These are phyloP conservation scores for Iris macrosiphon DNA, from an alignment of 106 monocot species.

Conservation along the genomic window DNA sequence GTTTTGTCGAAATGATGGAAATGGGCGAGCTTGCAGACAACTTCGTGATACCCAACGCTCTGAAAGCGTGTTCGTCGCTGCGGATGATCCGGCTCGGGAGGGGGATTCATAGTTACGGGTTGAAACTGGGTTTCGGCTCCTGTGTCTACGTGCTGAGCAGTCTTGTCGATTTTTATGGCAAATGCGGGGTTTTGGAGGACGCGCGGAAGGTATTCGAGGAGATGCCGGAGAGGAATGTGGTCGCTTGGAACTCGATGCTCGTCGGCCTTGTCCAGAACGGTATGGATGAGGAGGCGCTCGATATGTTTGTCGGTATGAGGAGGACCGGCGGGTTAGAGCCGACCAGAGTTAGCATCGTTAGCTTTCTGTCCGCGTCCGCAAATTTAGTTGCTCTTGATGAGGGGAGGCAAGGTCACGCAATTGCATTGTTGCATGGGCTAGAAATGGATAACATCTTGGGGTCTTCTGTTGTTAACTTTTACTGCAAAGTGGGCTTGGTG, in stretches of 20 bases:
- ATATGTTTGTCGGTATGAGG: constrained; percentile 33
- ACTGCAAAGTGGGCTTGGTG: constrained; percentile 26
- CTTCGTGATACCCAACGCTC: constrained; percentile 37
- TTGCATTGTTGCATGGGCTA: constrained; percentile 27
- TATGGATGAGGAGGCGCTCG: constrained; percentile 21
- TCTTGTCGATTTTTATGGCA: constrained; percentile 50
- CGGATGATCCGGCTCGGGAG: constrained; percentile 13
- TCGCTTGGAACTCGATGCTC: constrained; percentile 52
- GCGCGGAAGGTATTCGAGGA: constrained; percentile 32
- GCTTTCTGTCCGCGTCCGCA: constrained; percentile 34
- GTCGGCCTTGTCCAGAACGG: constrained; percentile 25
- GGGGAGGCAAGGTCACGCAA: constrained; percentile 40
- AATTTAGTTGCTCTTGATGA: constrained; percentile 27
- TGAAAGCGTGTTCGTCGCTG: constrained; percentile 37
- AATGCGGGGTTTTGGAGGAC: constrained; percentile 31
- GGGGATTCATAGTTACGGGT: constrained; percentile 33
- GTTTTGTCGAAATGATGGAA: constrained; percentile 32
- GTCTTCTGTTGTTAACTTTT: constrained; percentile 31
- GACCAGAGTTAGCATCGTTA: constrained; percentile 32
- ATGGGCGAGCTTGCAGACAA: constrained; percentile 28
- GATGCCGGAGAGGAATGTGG: constrained; percentile 46
- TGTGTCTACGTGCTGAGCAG: constrained; percentile 42
- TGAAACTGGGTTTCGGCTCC: constrained; percentile 25
- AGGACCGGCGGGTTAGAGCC: constrained; percentile 19
- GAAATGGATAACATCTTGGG: constrained; percentile 34